Percentiles rank a stretch among this genome's conserved stretches.
These are phyloP conservation scores for Blastocystis hominis DNA, from an alignment of 352 stramenopile genomes.

Conservation along the genomic window DNA sequence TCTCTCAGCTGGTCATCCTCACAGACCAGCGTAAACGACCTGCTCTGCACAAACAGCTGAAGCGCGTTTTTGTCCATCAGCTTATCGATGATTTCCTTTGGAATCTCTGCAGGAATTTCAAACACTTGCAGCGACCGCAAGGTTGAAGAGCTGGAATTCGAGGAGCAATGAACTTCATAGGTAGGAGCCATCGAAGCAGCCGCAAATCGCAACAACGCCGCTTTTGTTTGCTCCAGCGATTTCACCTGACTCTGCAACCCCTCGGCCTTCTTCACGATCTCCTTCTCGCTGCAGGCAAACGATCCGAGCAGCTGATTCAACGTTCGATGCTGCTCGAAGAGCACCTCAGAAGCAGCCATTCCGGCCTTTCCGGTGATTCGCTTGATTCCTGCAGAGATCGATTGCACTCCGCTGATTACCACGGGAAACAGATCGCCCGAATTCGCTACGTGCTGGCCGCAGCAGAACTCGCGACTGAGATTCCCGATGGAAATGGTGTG, in stretches of 20 bases:
- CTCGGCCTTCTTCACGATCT: constrained; percentile 59
- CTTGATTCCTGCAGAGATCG: constrained; percentile 70
- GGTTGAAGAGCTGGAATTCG: not conserved
- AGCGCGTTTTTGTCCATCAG: not conserved
- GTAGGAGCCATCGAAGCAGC: not conserved
- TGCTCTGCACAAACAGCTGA: constrained; percentile 2
- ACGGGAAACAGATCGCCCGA: constrained; percentile 67
- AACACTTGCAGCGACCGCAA: not conserved
- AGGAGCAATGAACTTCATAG: not conserved
- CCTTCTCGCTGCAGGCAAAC: constrained; percentile 63
- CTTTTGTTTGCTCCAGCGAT: constrained; percentile 64
- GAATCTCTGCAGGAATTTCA: not conserved
- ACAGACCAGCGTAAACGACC: constrained; percentile 18
- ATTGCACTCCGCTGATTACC: constrained; percentile 70
- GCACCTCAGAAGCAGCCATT: not conserved
- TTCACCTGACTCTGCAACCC: constrained; percentile 68
- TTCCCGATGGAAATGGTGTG: constrained; percentile 64
- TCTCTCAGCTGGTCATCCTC: not conserved
- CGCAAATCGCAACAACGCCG: constrained; percentile 65
- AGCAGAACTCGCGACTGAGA: constrained; percentile 68
- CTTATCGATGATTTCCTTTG: not conserved
- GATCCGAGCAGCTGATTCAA: constrained; percentile 60
- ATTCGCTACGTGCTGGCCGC: constrained; percentile 69
- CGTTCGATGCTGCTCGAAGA: not conserved
- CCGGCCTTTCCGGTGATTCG: constrained; percentile 65